Base-by-base conservation (phyloP, 768 basidiomycete species). In the Suillus alpinus region DNA sequence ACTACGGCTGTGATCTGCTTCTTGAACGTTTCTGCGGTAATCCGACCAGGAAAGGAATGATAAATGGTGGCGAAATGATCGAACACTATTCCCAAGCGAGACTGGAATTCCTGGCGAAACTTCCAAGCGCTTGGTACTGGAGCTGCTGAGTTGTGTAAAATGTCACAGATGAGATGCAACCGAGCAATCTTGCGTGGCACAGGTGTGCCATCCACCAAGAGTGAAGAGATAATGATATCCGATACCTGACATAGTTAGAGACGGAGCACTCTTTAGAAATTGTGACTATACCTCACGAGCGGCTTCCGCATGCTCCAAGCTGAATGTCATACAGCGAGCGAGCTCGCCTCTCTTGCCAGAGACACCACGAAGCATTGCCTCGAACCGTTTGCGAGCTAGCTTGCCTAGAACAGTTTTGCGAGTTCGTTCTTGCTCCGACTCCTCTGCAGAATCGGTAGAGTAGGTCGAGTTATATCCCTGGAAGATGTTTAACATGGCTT, bases 151-250 rank as follows among this genome's bases (percentile, higher is more conserved):
- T 99, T 99, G 75, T 98, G 95, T 47, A 99, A 81, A 64, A 99
- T 98, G 71, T 99, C 97, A 71, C 95, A 98, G 58, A 98, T 93
- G 61, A 99, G 82, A 77, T 98, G 89, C 31, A 99, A 82, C 29
- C 97, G 88, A 29, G 97, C 93, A 58, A 98, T 86, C 74, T 99
- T 99, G 67, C 95, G 88, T 58, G 97, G 97, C n/a, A 98, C 94
- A 0, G 97, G 87, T 1, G 97, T 99, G n/a, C 86, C 80, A 65
- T 94, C 93, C 20, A 98, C 87, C 29, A 92, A 80, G 9, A 98
- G 77, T 6, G 97, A 98, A 16, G 90, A 81, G 31, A 95, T 85
- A 66, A 99, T 92, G 66, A 96, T 85, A 65, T 98, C 94, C 6
- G 88, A 86, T 39, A 99, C 85, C 95, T 98, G 64, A 3, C 31